These are phyloP conservation scores for Backusella liffmaniae DNA, from an alignment of 192 early-diverging fungal genomes.

Conservation along the genomic window DNA sequence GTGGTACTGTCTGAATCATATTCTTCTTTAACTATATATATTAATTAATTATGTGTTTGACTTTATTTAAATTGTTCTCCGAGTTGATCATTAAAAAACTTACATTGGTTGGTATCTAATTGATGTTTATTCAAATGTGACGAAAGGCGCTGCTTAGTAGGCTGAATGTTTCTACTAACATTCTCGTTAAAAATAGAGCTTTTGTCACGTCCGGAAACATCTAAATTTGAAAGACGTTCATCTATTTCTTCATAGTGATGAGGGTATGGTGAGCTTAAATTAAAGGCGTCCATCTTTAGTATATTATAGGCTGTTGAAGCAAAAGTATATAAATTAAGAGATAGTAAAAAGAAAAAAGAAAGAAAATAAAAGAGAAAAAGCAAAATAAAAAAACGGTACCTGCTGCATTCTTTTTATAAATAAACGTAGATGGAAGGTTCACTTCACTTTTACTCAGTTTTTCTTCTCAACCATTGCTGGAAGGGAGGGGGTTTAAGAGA, in stretches of 20 bases:
- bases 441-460: slow-evolving; percentile 9
- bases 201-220: slow-evolving; percentile 1
- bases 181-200: not conserved
- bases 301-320: not conserved
- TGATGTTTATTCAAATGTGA: not conserved
- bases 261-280: not conserved
- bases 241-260: slow-evolving; percentile 4
- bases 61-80: not conserved
- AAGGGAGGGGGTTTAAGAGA: not conserved
- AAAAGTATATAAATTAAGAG: not conserved
- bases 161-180: not conserved
- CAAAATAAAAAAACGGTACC: slow-evolving; percentile 1
- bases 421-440: not conserved
- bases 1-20: slow-evolving; percentile 10
- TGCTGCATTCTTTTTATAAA: not conserved
- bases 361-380: slow-evolving; percentile 6
- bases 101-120: not conserved
- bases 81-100: not conserved
- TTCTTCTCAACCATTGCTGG: not conserved
- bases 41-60: not conserved
- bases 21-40: slow-evolving; percentile 2
- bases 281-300: not conserved
- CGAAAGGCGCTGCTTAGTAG: not conserved
- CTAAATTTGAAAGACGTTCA: slow-evolving; percentile 3
- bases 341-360: not conserved